phyloP scores from a whole-genome alignment of 305 asterid species.

The Caryopteris hybrid region DNA sequence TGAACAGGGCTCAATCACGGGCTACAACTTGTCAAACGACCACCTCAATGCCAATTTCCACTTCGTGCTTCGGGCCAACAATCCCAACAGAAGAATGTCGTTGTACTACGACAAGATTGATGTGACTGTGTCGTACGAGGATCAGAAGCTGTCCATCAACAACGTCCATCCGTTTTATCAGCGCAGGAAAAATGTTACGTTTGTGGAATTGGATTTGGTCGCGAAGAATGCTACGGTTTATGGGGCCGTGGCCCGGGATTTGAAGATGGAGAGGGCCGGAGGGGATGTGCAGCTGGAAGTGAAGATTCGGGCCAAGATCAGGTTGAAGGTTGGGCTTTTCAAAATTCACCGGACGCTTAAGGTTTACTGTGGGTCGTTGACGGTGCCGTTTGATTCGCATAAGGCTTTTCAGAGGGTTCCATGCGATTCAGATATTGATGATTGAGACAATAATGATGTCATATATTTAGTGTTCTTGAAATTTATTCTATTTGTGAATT shows the following conservation, averaged over 20 bases:
- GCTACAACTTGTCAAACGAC: conserved; percentile 31
- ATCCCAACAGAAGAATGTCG: conserved; percentile 64
- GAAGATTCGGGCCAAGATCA: conserved; percentile 55
- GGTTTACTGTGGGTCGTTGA: conserved; percentile 44
- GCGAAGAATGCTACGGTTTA: conserved; percentile 41
- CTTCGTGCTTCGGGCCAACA: conserved; percentile 62
- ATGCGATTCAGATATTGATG: conserved; percentile 56
- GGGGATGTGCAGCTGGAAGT: conserved; percentile 55
- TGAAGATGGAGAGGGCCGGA: conserved; percentile 46
- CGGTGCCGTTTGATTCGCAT: conserved; percentile 37
- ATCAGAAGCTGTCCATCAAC: conserved; percentile 36
- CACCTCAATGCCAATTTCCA: conserved; percentile 37
- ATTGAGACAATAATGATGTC: not conserved
- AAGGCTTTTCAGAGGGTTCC: conserved; percentile 37
- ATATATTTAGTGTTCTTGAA: not conserved
- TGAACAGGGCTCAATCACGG: conserved; percentile 33
- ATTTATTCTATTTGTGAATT: not conserved
- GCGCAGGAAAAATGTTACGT: conserved; percentile 49
- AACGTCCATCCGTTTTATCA: conserved; percentile 61
- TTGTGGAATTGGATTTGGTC: conserved; percentile 40
- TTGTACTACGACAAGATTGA: conserved; percentile 70
- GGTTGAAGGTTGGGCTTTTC: conserved; percentile 68
- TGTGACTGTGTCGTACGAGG: conserved; percentile 50
- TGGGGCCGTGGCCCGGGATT: conserved; percentile 47
- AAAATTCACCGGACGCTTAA: conserved; percentile 53